Evolutionary conservation across 129 eudicot species (phyloP).

Genomic region (Flaveria sonorensis): DNA sequence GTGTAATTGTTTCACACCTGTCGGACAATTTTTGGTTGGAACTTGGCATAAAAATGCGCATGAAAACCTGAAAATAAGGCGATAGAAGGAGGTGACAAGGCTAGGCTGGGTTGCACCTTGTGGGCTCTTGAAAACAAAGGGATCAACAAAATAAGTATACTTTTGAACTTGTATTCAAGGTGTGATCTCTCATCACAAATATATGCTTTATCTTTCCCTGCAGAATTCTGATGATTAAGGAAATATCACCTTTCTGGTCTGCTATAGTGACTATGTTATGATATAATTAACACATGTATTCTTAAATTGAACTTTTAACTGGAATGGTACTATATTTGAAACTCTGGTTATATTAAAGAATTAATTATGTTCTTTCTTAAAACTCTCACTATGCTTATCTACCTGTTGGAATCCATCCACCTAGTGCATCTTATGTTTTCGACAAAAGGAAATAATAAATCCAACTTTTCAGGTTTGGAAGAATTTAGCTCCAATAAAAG

Average conservation of each 20-base stretch:
- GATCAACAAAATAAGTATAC: not conserved
- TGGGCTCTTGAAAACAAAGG: too few species aligned
- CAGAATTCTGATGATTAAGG: not conserved
- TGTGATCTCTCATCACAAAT: not conserved
- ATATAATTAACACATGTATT: not conserved
- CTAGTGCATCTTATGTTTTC: not conserved
- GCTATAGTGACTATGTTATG: not conserved
- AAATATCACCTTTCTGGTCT: not conserved
- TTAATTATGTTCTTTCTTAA: not conserved
- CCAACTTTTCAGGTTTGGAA: conserved; percentile 47
- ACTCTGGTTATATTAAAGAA: not conserved
- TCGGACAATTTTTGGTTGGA: too few species aligned
- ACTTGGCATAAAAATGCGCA: too few species aligned
- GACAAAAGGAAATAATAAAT: not conserved
- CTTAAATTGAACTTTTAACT: not conserved
- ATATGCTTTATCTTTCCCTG: not conserved
- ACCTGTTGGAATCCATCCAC: conserved; percentile 16
- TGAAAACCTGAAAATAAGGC: too few species aligned
- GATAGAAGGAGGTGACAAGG: too few species aligned
- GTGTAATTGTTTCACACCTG: too few species aligned
- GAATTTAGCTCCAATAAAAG: conserved; percentile 68
- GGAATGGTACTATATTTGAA: not conserved
- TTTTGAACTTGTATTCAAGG: not conserved
- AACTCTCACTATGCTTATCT: not conserved
- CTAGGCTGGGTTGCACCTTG: too few species aligned